Percentiles rank a stretch among this genome's conserved stretches.
Conservation (phyloP, 1,284 basidiomycete species). For the Trichosporon ovoides region DNA sequence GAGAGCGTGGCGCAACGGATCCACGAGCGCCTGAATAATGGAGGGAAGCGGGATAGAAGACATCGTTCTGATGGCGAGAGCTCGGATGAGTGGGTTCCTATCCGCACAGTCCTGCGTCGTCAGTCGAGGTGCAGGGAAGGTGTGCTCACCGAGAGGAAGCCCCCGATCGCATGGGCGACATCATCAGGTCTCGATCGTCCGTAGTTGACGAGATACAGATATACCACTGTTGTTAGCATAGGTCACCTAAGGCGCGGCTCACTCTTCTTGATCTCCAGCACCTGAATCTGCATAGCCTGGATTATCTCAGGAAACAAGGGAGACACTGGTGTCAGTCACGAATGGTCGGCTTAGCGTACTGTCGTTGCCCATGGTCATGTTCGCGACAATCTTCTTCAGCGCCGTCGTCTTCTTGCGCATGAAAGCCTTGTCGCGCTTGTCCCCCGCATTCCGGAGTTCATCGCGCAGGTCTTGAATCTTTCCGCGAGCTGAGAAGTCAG, state of each 20-base stretch:
- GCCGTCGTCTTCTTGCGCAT: slow-evolving; percentile 74
- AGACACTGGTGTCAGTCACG: slow-evolving; percentile 66
- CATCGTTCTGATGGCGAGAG: slow-evolving; percentile 96
- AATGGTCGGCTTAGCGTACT: slow-evolving; percentile 60
- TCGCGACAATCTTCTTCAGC: slow-evolving; percentile 92
- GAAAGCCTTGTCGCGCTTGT: slow-evolving; percentile 87
- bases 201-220: slow-evolving; percentile 97
- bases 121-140: background rate
- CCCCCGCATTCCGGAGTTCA: slow-evolving; percentile 79
- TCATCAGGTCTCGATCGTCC: slow-evolving; percentile 93
- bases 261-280: slow-evolving; percentile 99
- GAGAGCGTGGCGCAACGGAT: slow-evolving; percentile 87
- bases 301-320: slow-evolving; percentile 93
- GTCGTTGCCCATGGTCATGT: slow-evolving; percentile 96
- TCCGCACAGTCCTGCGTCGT: slow-evolving; percentile 75
- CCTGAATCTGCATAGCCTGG: slow-evolving; percentile 74
- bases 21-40: slow-evolving; percentile 93
- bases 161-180: slow-evolving; percentile 93
- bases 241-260: slow-evolving; percentile 28
- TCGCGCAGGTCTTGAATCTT: slow-evolving; percentile 75
- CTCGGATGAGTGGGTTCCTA: slow-evolving; percentile 90
- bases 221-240: slow-evolving; percentile 64
- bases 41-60: slow-evolving; percentile 91
- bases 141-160: slow-evolving; percentile 67
- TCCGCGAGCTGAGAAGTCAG: slow-evolving; percentile 57